A percentile compares a stretch with the other conserved stretches of the same genome.
phyloP scores from a whole-genome alignment of 306 rosid genomes.

The Casuarina cunninghamiana region DNA sequence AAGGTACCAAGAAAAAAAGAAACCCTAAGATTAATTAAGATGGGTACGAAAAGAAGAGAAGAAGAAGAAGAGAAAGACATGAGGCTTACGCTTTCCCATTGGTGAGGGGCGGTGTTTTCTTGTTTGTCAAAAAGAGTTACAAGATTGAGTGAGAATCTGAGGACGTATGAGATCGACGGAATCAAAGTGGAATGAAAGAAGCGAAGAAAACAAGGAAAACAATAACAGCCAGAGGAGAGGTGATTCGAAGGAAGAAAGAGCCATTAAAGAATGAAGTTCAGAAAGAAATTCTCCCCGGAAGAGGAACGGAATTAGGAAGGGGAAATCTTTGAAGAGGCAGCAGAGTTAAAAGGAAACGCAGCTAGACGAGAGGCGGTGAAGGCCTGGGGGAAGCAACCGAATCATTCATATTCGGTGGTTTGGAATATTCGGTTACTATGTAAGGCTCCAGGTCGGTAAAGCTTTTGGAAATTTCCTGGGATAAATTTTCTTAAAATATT shows the following conservation, averaged over 20 bases:
- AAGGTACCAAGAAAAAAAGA: not conserved
- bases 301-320: constrained; percentile 7
- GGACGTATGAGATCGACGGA: constrained; percentile 32
- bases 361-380: not conserved
- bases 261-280: constrained; percentile 51
- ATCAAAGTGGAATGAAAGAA: constrained; percentile 39
- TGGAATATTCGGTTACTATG: constrained; percentile 41
- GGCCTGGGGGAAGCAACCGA: not conserved
- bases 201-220: constrained; percentile 6
- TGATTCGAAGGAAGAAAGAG: constrained; percentile 47
- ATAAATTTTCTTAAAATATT: no score
- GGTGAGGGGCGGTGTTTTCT: constrained; percentile 24
- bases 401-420: constrained; percentile 28
- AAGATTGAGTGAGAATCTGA: constrained; percentile 45
- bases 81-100: constrained; percentile 91
- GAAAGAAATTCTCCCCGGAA: not conserved
- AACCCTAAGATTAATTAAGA: constrained; percentile 14
- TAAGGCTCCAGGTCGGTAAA: not conserved
- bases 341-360: not conserved
- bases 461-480: no score
- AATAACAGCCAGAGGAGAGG: constrained; percentile 18
- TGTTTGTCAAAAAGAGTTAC: constrained; percentile 37
- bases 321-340: not conserved
- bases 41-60: not conserved
- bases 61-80: not conserved